Evolutionary conservation across 768 basidiomycete genomes (phyloP).

Genomic region (Clitopilus hobsonii): DNA sequence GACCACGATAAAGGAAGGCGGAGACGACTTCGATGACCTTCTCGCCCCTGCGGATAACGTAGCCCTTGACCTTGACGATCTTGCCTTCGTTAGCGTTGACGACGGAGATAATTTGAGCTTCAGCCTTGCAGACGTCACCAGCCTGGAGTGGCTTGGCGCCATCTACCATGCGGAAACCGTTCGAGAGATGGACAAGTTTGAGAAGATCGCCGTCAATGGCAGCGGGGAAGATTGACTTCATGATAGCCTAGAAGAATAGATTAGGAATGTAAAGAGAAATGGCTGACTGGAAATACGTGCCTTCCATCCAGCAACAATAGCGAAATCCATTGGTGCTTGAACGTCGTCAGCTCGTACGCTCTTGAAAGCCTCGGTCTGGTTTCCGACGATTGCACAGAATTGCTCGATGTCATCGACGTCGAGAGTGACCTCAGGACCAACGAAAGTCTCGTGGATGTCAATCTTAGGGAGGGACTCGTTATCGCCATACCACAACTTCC

Average conservation of each 20-base stretch:
- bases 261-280: slow-evolving; percentile 4
- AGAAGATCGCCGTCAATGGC: slow-evolving; percentile 91
- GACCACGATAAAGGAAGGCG: slow-evolving; percentile 94
- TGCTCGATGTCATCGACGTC: slow-evolving; percentile 72
- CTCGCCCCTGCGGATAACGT: slow-evolving; percentile 69
- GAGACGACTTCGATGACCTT: slow-evolving; percentile 93
- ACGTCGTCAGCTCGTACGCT: slow-evolving; percentile 60
- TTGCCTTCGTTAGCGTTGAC: slow-evolving; percentile 90
- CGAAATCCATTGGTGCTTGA: slow-evolving; percentile 97
- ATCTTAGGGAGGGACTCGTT: slow-evolving; percentile 73
- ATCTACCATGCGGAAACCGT: slow-evolving; percentile 88
- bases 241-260: slow-evolving; percentile 74
- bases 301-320: slow-evolving; percentile 98
- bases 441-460: slow-evolving; percentile 76
- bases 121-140: slow-evolving; percentile 87
- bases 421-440: slow-evolving; percentile 82
- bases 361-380: slow-evolving; percentile 90
- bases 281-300: slow-evolving; percentile 38
- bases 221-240: slow-evolving; percentile 94
- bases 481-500: slow-evolving; percentile 97
- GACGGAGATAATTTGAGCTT: slow-evolving; percentile 86
- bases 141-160: slow-evolving; percentile 73
- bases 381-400: slow-evolving; percentile 92
- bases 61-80: slow-evolving; percentile 85
- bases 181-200: slow-evolving; percentile 95